These are phyloP conservation scores for Blastobotrys mokoenaii DNA, from an alignment of 805 yeast genomes.

Conservation along the genomic window DNA sequence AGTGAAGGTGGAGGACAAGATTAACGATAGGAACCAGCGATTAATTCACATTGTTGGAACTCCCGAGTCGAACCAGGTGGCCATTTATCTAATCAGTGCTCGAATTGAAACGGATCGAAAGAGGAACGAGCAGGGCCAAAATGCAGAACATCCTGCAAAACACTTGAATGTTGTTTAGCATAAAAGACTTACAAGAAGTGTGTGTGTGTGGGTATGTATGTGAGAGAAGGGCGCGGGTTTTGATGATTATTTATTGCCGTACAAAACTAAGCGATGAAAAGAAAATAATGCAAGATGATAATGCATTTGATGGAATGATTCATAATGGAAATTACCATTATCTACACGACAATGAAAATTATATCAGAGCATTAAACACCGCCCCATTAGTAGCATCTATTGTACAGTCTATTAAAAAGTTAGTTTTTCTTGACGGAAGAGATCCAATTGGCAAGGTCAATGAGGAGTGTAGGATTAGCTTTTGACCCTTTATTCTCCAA, in stretches of 20 bases:
- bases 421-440: constrained; percentile 28
- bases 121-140: background rate
- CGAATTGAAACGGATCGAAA: constrained; percentile 48
- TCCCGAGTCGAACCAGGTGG: constrained; percentile 59
- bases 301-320: background rate
- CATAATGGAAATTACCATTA: constrained; percentile 15
- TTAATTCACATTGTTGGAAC: constrained; percentile 62
- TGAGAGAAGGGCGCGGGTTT: too few relatives aligned
- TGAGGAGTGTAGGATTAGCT: constrained; percentile 49
- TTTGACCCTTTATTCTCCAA: constrained; percentile 38
- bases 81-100: constrained; percentile 51
- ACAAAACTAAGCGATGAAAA: too few relatives aligned
- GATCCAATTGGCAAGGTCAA: constrained; percentile 77
- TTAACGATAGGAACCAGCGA: constrained; percentile 35
- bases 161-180: too few relatives aligned
- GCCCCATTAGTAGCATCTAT: background rate
- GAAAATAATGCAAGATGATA: too few relatives aligned
- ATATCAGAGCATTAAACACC: too few relatives aligned
- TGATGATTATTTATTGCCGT: too few relatives aligned
- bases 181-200: too few relatives aligned
- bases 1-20: constrained; percentile 55
- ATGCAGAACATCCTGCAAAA: too few relatives aligned
- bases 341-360: too few relatives aligned
- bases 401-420: background rate
- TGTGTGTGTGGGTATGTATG: too few relatives aligned